phyloP scores from a whole-genome alignment of 352 stramenopile species.

The Blastocystis sp. region DNA sequence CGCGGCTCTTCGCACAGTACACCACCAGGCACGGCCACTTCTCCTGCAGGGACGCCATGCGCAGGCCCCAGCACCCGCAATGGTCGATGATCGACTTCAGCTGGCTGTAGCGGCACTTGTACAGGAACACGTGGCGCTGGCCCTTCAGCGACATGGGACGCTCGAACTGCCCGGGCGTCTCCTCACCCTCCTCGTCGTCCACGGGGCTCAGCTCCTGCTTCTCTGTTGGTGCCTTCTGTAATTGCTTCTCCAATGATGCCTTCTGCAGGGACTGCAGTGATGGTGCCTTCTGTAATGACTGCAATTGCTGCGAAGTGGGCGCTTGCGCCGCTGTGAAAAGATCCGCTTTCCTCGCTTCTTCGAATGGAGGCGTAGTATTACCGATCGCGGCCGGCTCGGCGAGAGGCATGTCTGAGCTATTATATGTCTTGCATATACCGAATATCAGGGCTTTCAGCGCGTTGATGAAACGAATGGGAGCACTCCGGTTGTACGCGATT shows the following conservation, averaged over 20 bases:
- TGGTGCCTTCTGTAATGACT: no score
- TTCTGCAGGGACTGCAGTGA: neutral
- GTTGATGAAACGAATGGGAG: neutral
- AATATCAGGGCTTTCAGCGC: neutral
- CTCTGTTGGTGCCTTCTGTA: neutral
- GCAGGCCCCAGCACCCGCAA: conserved; percentile 56
- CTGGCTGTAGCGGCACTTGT: conserved; percentile 61
- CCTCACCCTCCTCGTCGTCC: neutral
- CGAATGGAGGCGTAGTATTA: no score
- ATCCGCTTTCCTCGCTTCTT: no score
- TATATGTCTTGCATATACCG: conserved; percentile 28
- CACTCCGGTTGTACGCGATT: conserved; percentile 3
- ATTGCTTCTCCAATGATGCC: neutral
- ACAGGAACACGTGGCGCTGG: conserved; percentile 66
- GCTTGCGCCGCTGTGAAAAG: no score
- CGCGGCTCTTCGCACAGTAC: conserved; percentile 53
- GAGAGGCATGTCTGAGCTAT: neutral
- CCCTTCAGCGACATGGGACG: conserved; percentile 64
- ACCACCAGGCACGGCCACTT: conserved; percentile 66
- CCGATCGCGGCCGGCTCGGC: neutral
- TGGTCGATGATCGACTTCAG: conserved; percentile 62
- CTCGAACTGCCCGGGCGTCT: conserved; percentile 35
- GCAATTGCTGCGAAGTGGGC: no score
- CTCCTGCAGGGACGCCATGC: conserved; percentile 39
- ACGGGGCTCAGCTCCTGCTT: neutral